These are phyloP conservation scores for Zygnema cylindricum DNA, from an alignment of 139 green algal genomes.

Conservation along the genomic window DNA sequence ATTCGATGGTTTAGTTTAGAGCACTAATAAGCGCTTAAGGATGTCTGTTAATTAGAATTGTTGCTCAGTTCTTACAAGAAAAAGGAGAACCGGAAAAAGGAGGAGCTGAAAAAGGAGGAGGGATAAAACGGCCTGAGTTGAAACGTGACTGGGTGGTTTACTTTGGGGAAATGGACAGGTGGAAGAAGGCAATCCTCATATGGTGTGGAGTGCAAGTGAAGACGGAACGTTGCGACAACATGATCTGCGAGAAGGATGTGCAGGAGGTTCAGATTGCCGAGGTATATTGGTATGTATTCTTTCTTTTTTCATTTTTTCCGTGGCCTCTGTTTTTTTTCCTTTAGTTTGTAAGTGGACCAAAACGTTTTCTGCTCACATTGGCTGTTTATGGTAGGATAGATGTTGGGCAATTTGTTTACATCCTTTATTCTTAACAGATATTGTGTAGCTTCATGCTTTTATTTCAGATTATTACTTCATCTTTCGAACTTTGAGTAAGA, in stretches of 20 bases:
- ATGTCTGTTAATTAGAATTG: background rate
- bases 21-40: no score
- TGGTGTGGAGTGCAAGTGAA: constrained; percentile 57
- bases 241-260: constrained; percentile 31
- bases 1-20: no score
- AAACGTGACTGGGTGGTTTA: background rate
- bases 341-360: no score
- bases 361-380: no score
- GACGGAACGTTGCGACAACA: constrained; percentile 52
- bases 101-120: background rate
- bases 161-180: constrained; percentile 34
- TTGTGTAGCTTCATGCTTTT: no score
- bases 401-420: no score
- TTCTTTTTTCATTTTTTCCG: no score
- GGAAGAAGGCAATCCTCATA: constrained; percentile 55
- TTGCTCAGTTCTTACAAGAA: background rate
- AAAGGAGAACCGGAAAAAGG: background rate
- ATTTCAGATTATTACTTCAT: no score
- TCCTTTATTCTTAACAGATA: no score
- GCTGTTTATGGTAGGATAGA: no score
- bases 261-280: constrained; percentile 6
- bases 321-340: no score
- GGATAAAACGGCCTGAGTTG: background rate
- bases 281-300: constrained; percentile 37
- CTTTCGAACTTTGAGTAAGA: no score